phyloP scores from a whole-genome alignment of 1,284 basidiomycete species.

The Heterobasidion parviporum region DNA sequence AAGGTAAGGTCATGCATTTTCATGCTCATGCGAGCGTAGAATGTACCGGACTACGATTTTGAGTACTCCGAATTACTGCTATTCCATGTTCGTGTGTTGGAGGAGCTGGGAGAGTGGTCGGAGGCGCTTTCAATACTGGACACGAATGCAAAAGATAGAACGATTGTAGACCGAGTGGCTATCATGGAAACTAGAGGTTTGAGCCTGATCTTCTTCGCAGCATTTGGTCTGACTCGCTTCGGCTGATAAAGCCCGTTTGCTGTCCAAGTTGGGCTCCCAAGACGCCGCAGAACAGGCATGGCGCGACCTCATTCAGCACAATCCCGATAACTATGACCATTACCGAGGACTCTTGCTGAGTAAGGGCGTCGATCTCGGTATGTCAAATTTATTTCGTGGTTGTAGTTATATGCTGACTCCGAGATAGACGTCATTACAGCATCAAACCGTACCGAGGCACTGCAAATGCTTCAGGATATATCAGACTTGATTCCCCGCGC shows the following conservation, averaged over 20 bases:
- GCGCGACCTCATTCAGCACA: conserved; percentile 75
- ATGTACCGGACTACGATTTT: conserved; percentile 68
- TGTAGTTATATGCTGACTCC: background rate
- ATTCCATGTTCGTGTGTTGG: conserved; percentile 76
- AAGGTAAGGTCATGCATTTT: background rate
- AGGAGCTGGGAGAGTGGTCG: conserved; percentile 63
- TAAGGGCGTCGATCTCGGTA: conserved; percentile 62
- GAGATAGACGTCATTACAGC: conserved; percentile 35
- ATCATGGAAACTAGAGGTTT: conserved; percentile 69
- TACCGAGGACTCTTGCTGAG: conserved; percentile 69
- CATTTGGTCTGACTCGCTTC: background rate
- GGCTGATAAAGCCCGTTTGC: conserved; percentile 49
- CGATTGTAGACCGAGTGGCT: conserved; percentile 65
- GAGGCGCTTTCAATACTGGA: conserved; percentile 62
- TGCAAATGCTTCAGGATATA: conserved; percentile 54
- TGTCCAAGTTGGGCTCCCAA: conserved; percentile 52
- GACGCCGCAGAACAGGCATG: conserved; percentile 76
- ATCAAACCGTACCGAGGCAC: conserved; percentile 43
- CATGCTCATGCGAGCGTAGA: conserved; percentile 28
- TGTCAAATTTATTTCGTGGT: background rate
- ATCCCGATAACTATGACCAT: conserved; percentile 79
- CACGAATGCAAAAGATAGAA: conserved; percentile 51
- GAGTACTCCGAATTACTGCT: conserved; percentile 85
- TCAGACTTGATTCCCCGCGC: conserved; percentile 58
- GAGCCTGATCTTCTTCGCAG: conserved; percentile 2